phyloP scores from a whole-genome alignment of 768 basidiomycete species.

The Rickenella mellea region DNA sequence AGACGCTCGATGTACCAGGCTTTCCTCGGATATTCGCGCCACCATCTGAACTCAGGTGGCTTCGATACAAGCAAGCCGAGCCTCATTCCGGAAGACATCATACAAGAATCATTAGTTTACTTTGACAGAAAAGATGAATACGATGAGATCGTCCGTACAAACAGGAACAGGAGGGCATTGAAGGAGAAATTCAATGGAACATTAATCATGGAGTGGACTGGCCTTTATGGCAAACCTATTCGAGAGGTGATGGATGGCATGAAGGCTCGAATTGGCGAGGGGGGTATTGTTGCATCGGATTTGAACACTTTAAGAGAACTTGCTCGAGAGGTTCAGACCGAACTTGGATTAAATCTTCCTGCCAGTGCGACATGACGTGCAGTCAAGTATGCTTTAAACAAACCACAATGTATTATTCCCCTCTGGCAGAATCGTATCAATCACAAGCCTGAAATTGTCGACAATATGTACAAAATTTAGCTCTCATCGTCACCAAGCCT shows the following conservation, averaged over 20 bases:
- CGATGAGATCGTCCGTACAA: constrained; percentile 25
- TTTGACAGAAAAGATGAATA: constrained; percentile 45
- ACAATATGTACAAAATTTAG: no score
- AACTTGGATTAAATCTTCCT: not conserved
- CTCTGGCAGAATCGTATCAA: no score
- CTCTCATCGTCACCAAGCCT: no score
- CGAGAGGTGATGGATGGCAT: constrained; percentile 45
- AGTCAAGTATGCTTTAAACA: no score
- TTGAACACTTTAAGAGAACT: not conserved
- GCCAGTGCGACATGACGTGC: no score
- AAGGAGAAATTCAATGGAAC: constrained; percentile 41
- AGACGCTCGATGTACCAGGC: constrained; percentile 49
- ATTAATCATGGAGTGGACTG: constrained; percentile 45
- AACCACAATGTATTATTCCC: no score
- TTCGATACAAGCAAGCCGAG: not conserved
- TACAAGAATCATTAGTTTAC: constrained; percentile 37
- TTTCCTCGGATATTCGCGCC: constrained; percentile 39
- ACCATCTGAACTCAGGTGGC: not conserved
- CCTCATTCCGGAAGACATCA: constrained; percentile 1
- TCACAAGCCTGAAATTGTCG: no score
- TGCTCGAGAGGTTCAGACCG: not conserved
- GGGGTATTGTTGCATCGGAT: constrained; percentile 23
- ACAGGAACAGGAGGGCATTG: constrained; percentile 19
- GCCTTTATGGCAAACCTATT: constrained; percentile 34
- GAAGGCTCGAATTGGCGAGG: constrained; percentile 34